Evolutionary conservation across 2,329 filamentous ascomycete species (phyloP), one percentile per base, ranked within the genome.

Genomic region (Colletotrichum coccodes): DNA sequence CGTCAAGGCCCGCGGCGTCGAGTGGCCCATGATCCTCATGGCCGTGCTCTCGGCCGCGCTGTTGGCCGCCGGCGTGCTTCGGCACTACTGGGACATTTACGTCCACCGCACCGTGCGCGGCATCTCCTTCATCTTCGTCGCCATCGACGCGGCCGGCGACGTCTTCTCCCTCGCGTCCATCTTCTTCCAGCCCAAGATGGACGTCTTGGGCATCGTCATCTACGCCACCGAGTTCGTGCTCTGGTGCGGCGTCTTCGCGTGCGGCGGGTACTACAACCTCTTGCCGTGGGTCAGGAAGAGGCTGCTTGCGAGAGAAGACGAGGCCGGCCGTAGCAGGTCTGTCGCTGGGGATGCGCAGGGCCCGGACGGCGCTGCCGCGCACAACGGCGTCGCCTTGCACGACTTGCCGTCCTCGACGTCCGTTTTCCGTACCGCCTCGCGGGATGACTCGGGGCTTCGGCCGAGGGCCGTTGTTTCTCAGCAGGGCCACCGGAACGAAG

Each of bases 111-210:
- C 90, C 0, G 91, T 92, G 2, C 83, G 90, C 16, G 91, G 91
- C 8, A 92, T 93, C 44, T 92, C 90, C 1, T 93, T 93, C 76
- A 80, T 92, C 3, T 94, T 94, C 71, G 90, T 92, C 0, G 88
- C 82, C 1, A 91, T 93, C 49, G 91, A 93, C 77, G 91, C 90
- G 0, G 82, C 88, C 0, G 91, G 91, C 0, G 91, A 93, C 75
- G 75, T 93, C 4, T 90, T 90, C 61, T 92, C 90, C 0, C 79
- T 93, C 0, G 75, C 90, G 3, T 91, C 90, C 0, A 81, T 93
- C 18, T 79, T 91, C 47, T 92, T 91, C 71, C 85, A 91, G 74
- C 82, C 83, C 0, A 79, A 80, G 21, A 73, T 91, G 4, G 87
- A 92, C 73, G 75, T 91, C 0, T 77, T 92, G 0, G 91, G 90